Conservation (phyloP, 2,329 filamentous ascomycete species). For the Botrytis fragariae region DNA sequence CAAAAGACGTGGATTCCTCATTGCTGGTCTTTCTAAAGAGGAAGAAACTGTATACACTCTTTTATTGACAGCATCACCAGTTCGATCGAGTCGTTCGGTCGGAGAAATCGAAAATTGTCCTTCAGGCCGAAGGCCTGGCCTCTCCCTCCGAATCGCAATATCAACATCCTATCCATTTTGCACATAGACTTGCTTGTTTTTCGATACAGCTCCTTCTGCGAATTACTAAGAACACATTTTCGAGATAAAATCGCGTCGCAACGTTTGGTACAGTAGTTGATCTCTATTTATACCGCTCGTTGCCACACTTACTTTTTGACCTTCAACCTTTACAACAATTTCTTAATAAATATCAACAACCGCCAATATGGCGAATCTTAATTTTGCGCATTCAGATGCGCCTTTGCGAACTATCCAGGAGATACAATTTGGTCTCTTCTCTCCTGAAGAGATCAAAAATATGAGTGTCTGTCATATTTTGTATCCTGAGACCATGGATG, state of each 20-base stretch:
- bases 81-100: slow-evolving; percentile 31
- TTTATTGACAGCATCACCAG: slow-evolving; percentile 28
- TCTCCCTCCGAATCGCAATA: slow-evolving; percentile 36
- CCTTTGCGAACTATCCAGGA: slow-evolving; percentile 97
- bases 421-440: slow-evolving; percentile 97
- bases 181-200: slow-evolving; percentile 28
- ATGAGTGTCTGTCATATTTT: slow-evolving; percentile 96
- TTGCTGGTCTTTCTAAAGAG: slow-evolving; percentile 35
- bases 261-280: slow-evolving; percentile 22
- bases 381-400: slow-evolving; percentile 88
- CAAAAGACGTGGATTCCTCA: slow-evolving; percentile 38
- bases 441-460: slow-evolving; percentile 97
- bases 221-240: slow-evolving; percentile 20
- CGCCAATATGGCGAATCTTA: slow-evolving; percentile 81
- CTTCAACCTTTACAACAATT: slow-evolving; percentile 10
- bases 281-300: slow-evolving; percentile 23
- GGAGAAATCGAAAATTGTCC: slow-evolving; percentile 29
- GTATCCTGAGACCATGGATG: slow-evolving; percentile 99
- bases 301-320: slow-evolving; percentile 20
- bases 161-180: slow-evolving; percentile 29
- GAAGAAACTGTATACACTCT: slow-evolving; percentile 35
- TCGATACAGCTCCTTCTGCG: slow-evolving; percentile 20
- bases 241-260: slow-evolving; percentile 30
- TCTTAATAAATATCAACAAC: slow-evolving; percentile 22
- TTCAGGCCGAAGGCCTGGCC: slow-evolving; percentile 30